A percentile compares a stretch with the other conserved stretches of the same genome.
Conservation (phyloP, 345 rosid species). For the Atalantia buxifolia region DNA sequence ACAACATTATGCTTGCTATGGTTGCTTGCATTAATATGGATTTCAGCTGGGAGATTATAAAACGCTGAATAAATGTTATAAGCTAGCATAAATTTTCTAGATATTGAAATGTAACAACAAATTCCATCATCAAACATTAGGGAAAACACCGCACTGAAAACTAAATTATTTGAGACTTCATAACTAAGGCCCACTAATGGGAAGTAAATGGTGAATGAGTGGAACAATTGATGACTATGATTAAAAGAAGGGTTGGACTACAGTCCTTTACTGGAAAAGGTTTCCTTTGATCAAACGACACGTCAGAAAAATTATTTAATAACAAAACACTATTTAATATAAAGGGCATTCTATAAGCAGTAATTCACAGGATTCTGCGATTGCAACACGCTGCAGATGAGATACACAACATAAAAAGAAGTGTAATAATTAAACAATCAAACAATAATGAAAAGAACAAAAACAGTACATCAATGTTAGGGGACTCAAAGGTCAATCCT, state of each 20-base stretch:
- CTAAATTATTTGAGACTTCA: background rate
- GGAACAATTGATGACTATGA: background rate
- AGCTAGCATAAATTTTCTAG: background rate
- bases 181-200: background rate
- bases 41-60: background rate
- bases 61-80: background rate
- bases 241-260: background rate
- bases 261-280: background rate
- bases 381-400: background rate
- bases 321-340: background rate
- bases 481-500: background rate
- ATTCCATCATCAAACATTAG: background rate
- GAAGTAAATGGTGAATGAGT: background rate
- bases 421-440: background rate
- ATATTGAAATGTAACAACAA: background rate
- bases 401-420: background rate
- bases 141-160: background rate
- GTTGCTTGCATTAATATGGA: background rate
- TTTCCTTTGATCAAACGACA: background rate
- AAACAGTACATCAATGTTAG: background rate
- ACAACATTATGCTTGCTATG: background rate
- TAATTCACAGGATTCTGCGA: background rate
- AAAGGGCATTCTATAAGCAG: background rate
- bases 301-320: background rate
- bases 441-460: background rate